These are phyloP conservation scores for Trichoderma sp. DNA, from an alignment of 2,329 filamentous ascomycete species.

Conservation along the genomic window DNA sequence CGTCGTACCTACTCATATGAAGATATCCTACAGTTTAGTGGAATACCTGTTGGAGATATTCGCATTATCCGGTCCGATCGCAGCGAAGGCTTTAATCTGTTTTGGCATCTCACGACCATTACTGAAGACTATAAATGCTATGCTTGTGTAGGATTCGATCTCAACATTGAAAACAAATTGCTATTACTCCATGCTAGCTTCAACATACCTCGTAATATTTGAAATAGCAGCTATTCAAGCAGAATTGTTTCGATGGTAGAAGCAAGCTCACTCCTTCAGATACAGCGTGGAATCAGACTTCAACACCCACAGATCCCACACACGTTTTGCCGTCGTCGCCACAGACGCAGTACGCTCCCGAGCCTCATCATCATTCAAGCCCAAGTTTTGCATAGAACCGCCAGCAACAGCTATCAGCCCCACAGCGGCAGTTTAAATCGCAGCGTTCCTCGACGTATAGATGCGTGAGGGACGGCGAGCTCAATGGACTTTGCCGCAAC, in stretches of 20 bases:
- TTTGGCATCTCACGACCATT: background rate
- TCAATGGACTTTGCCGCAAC: background rate
- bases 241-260: background rate
- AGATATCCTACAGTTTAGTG: too few relatives aligned
- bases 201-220: too few relatives aligned
- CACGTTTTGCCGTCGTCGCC: background rate
- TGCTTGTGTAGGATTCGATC: too few relatives aligned
- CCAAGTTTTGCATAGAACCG: background rate
- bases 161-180: too few relatives aligned
- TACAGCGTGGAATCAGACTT: background rate
- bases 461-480: background rate
- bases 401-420: background rate
- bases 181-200: too few relatives aligned
- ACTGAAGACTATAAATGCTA: background rate
- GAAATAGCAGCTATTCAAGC: background rate
- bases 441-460: background rate
- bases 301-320: background rate
- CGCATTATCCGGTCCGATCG: too few relatives aligned
- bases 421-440: background rate
- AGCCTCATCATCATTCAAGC: background rate
- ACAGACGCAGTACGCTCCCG: background rate
- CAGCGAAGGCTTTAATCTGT: too few relatives aligned
- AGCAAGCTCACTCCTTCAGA: background rate
- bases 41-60: too few relatives aligned
- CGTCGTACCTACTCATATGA: too few relatives aligned